Conservation (phyloP, 2,329 filamentous ascomycete species). For the Venturia oleaginea region DNA sequence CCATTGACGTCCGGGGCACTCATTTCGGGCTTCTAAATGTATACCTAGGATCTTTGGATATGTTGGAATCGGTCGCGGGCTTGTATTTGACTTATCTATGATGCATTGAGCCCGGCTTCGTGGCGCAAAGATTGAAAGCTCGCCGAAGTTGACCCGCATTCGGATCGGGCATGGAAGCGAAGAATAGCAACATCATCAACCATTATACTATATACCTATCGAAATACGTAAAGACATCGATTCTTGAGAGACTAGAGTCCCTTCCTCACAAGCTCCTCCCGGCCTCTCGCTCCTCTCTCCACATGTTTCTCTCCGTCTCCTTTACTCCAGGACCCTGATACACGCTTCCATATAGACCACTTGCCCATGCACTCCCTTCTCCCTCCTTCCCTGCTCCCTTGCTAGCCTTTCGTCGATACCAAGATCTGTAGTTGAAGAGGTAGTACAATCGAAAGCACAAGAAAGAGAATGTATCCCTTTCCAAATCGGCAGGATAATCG, state of each 20-base stretch:
- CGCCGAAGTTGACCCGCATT: not conserved
- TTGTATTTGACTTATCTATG: too few relatives aligned
- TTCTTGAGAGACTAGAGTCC: not conserved
- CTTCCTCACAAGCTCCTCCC: conserved; percentile 16
- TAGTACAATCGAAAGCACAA: conserved; percentile 54
- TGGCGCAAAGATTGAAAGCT: too few relatives aligned
- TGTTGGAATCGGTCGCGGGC: too few relatives aligned
- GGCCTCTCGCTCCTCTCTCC: conserved; percentile 39
- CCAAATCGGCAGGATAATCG: conserved; percentile 51
- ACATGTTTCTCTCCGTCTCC: conserved; percentile 43
- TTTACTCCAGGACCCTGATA: conserved; percentile 51
- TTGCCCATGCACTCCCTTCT: conserved; percentile 47
- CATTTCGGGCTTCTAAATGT: too few relatives aligned
- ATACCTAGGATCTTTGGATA: too few relatives aligned
- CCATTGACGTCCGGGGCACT: too few relatives aligned
- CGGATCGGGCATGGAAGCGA: not conserved
- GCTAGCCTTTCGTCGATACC: conserved; percentile 42
- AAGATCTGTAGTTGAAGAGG: conserved; percentile 50
- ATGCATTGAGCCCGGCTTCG: too few relatives aligned
- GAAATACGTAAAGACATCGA: not conserved
- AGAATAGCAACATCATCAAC: not conserved
- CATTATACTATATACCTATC: not conserved
- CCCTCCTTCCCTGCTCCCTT: conserved; percentile 28
- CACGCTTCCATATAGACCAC: conserved; percentile 49
- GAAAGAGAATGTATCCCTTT: conserved; percentile 53